Percentiles rank a stretch among this genome's conserved stretches.
Conservation (phyloP, 176 grass and related monocot genomes). For the Hordeum vulgare region DNA sequence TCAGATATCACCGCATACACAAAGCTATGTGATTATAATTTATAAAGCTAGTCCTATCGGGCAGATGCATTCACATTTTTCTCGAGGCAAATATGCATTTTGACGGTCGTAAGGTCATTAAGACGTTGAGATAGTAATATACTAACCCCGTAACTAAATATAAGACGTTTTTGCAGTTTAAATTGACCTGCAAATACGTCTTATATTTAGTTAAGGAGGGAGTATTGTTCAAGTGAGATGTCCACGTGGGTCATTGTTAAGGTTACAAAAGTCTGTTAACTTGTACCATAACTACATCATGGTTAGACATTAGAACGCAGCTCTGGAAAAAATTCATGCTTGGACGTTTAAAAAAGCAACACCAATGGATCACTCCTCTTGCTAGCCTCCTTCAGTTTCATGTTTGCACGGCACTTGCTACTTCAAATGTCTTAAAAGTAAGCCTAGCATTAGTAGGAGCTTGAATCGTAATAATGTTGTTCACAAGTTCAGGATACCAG, state of each 20-base stretch:
- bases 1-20: not conserved
- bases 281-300: constrained; percentile 22
- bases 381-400: constrained; percentile 1
- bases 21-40: not conserved
- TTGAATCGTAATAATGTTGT: not conserved
- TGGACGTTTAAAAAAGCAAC: not conserved
- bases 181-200: no score
- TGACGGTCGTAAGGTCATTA: not conserved
- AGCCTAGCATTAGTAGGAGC: not conserved
- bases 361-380: not conserved
- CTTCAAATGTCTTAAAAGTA: not conserved
- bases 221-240: not conserved
- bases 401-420: not conserved
- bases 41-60: not conserved
- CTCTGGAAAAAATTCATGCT: constrained; percentile 14
- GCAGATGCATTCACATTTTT: not conserved
- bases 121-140: not conserved
- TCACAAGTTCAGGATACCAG: not conserved
- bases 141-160: no score
- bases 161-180: no score
- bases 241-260: constrained; percentile 6
- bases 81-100: not conserved
- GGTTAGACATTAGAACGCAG: not conserved
- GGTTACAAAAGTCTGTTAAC: not conserved
- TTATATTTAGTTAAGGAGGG: no score